These are phyloP conservation scores for Nepenthes gracilis DNA, from an alignment of 148 eudicot species.

Conservation along the genomic window DNA sequence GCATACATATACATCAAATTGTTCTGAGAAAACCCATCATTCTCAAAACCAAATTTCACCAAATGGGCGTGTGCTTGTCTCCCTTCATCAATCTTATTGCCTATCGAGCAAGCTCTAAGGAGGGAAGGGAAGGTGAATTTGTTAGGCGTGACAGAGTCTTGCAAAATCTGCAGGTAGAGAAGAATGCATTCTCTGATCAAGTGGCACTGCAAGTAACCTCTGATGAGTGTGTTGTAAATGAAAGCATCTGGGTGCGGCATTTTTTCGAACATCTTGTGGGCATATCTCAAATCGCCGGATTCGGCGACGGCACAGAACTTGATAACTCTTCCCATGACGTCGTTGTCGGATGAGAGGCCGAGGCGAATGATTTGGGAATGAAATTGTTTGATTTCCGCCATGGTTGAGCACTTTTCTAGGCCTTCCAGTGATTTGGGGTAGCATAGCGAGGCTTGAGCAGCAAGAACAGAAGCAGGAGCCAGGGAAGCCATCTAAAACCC, in stretches of 20 bases:
- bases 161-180: conserved; percentile 42
- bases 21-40: conserved; percentile 45
- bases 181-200: conserved; percentile 22
- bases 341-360: conserved; percentile 50
- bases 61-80: conserved; percentile 61
- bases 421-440: background rate
- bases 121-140: conserved; percentile 55
- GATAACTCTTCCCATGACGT: conserved; percentile 51
- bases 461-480: no score
- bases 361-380: conserved; percentile 60
- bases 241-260: conserved; percentile 73
- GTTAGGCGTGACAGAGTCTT: conserved; percentile 39
- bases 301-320: conserved; percentile 47
- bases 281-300: conserved; percentile 43
- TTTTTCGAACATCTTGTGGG: conserved; percentile 37
- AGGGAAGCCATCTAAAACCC: no score
- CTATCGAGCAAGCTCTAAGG: conserved; percentile 40
- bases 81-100: conserved; percentile 9
- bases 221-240: conserved; percentile 48
- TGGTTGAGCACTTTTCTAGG: conserved; percentile 43
- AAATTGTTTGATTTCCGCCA: conserved; percentile 54
- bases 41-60: conserved; percentile 36
- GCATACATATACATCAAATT: conserved; percentile 72
- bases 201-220: conserved; percentile 35
- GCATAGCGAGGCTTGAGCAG: no score